phyloP scores from a whole-genome alignment of 1,284 basidiomycete species.

The Ganoderma lucidum region DNA sequence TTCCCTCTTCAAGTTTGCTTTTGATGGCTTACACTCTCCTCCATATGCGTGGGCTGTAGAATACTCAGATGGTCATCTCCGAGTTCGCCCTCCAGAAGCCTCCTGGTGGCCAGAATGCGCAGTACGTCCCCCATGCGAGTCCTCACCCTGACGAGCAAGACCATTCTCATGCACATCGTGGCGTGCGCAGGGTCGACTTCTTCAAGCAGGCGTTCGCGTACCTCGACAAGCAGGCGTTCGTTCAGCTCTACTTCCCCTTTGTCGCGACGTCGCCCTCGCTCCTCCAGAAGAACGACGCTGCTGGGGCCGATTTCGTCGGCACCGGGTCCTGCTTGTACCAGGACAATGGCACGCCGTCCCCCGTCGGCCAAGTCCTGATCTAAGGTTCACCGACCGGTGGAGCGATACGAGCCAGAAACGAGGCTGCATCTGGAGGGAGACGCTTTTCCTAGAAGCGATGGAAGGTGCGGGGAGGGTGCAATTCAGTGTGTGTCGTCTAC shows the following conservation, averaged over 20 bases:
- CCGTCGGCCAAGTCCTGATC: neutral
- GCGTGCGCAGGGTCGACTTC: neutral
- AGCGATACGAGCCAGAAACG: neutral
- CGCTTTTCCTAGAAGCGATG: too few relatives aligned
- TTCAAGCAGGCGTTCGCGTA: constrained; percentile 11
- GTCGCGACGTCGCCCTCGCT: constrained; percentile 7
- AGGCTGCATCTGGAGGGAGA: too few relatives aligned
- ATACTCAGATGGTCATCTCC: constrained; percentile 3
- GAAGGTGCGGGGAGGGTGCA: neutral
- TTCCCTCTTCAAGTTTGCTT: neutral
- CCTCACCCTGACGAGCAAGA: too few relatives aligned
- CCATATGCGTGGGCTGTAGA: neutral
- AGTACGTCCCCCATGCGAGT: neutral
- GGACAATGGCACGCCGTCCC: constrained; percentile 2
- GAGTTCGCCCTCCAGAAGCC: constrained; percentile 11
- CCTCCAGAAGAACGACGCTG: neutral
- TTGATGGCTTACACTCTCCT: neutral
- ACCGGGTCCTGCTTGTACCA: constrained; percentile 10
- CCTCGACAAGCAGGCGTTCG: constrained; percentile 10
- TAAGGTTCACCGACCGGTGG: neutral
- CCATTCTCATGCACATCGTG: neutral
- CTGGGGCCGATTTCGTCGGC: constrained; percentile 3
- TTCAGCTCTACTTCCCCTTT: constrained; percentile 10
- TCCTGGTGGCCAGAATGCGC: neutral
- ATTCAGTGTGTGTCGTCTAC: neutral